Percentiles rank a stretch among this genome's conserved stretches.
Evolutionary conservation across 169 alveolate genomes (phyloP).

Genomic region (Eimeria acervulina): DNA sequence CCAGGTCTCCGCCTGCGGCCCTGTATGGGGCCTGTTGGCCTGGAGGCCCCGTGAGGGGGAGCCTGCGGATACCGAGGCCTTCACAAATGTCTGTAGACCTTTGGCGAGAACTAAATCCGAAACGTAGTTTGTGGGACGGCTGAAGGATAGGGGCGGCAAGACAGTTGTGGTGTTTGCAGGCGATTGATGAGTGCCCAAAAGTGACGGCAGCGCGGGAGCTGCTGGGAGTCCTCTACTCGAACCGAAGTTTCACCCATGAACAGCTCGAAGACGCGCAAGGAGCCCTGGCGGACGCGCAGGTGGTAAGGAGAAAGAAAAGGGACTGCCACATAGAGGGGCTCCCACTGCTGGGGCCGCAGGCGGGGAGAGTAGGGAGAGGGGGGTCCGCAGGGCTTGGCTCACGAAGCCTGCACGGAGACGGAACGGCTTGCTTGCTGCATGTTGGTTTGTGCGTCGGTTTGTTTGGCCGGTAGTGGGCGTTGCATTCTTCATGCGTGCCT

Average conservation of each 20-base stretch:
- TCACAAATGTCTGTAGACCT: not conserved
- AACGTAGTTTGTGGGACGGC: not conserved
- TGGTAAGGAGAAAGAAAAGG: constrained; percentile 3
- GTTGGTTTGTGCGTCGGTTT: not conserved
- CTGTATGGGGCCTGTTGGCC: not conserved
- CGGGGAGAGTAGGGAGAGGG: not conserved
- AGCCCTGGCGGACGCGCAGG: constrained; percentile 33
- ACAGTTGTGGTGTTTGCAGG: constrained; percentile 13
- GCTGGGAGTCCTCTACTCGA: constrained; percentile 47
- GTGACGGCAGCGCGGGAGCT: constrained; percentile 64
- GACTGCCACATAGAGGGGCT: not conserved
- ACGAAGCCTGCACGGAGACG: not conserved
- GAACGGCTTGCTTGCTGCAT: not conserved
- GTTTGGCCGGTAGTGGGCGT: not conserved
- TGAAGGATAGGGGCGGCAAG: not conserved
- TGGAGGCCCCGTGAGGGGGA: not conserved
- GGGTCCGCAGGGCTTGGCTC: not conserved
- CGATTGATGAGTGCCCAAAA: constrained; percentile 63
- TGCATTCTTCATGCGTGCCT: not conserved
- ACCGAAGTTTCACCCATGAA: constrained; percentile 50
- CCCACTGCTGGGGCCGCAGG: not conserved
- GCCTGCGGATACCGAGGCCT: not conserved
- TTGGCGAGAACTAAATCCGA: not conserved
- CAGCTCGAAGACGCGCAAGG: constrained; percentile 3
- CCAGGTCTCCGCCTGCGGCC: not conserved